These are phyloP conservation scores for Arachnopeziza araneosa DNA, from an alignment of 2,329 filamentous ascomycete species.

Conservation along the genomic window DNA sequence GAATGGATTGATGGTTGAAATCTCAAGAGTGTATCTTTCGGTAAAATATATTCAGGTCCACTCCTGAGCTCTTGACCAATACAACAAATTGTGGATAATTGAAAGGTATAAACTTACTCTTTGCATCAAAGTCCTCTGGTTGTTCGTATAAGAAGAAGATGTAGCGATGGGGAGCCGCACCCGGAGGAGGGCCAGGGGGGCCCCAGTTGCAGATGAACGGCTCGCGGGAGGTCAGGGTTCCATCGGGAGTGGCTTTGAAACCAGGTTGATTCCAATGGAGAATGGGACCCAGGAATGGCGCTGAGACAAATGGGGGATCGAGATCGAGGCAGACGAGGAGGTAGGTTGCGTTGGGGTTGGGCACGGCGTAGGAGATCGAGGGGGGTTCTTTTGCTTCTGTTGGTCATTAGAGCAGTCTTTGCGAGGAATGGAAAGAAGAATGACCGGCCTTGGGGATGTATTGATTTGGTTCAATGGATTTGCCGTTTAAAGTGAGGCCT, in stretches of 20 bases:
- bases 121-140: conserved; percentile 34
- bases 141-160: conserved; percentile 44
- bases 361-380: not conserved
- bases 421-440: not conserved
- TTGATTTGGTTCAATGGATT: conserved; percentile 29
- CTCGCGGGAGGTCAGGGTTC: conserved; percentile 4
- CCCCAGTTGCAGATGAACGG: conserved; percentile 36
- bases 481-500: conserved; percentile 24
- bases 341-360: conserved; percentile 27
- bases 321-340: conserved; percentile 39
- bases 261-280: conserved; percentile 38
- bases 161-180: conserved; percentile 43
- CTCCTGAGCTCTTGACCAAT: too few species aligned
- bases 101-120: not conserved
- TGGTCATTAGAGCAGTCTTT: not conserved
- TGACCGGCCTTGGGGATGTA: conserved; percentile 30
- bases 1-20: too few species aligned
- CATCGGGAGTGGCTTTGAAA: conserved; percentile 3
- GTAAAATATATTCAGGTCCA: too few species aligned
- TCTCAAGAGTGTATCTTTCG: too few species aligned
- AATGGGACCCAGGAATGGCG: conserved; percentile 38
- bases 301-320: conserved; percentile 42
- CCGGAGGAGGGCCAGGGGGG: conserved; percentile 40
- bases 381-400: not conserved
- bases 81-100: conserved; percentile 19